Base-by-base conservation (phyloP, 2,329 filamentous ascomycete genomes). In the Laburnicola sp. region DNA sequence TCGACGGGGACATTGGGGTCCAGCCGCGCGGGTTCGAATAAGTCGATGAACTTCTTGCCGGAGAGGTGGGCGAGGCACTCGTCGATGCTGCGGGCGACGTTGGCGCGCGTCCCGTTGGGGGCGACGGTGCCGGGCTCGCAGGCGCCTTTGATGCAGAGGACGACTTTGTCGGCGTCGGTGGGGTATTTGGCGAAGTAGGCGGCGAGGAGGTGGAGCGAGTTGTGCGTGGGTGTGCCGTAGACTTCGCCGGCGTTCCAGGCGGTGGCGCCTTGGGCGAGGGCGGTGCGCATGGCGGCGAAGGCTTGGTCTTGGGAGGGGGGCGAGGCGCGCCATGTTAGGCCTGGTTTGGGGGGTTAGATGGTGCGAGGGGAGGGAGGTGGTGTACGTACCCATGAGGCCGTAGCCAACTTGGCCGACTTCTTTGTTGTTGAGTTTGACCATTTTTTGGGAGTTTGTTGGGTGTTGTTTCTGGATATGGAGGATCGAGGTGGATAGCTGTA, bases 121-220 rank as follows among this genome's bases (percentile, higher is more conserved):
- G 44, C 60, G 52, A 76, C 48, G 16, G 57, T 53, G 4, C 71
- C 71, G 6, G 61, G 63, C 49, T 70, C 60, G 22, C 70, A 31
- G 3, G 76, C 78, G 7, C 79, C 77, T 58, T 81, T 81, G 69
- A 82, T 76, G n/a, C 70, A 76, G 16, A 82, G 56, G 7, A 79
- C 74, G n/a, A 81, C 74, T 55, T 79, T 79, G 27, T 73, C 64
- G 0, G 76, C 77, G 57, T 82, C 78, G 31, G 74, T 73, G 4
- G 80, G 79, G 54, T 81, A 78, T 57, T 77, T 74, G 25, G 71
- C 72, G 58, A 82, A 82, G 62, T 82, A 82, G 43, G 74, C 75
- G 22, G 75, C 74, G 23, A 82, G 70, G 5, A 82, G 66, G 28
- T 78, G 74, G 0, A 81, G 69, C 8, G 72, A 76, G 60, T 80